Percentiles rank a stretch among this genome's conserved stretches.
phyloP scores from a whole-genome alignment of 495 filamentous ascomycete species.

The Tuber melanosporum region DNA sequence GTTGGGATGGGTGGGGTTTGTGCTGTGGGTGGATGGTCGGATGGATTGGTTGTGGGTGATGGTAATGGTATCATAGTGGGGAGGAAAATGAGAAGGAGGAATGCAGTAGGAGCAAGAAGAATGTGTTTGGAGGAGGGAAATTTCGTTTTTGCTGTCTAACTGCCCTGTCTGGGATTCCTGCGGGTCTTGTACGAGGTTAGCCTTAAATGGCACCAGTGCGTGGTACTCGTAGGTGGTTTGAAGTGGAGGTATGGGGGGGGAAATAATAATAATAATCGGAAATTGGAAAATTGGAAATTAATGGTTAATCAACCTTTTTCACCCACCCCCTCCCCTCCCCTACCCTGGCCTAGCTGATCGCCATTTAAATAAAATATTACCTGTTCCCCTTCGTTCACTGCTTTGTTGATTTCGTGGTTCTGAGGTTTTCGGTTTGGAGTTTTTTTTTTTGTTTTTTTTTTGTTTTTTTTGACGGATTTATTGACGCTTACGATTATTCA shows the following conservation, averaged over 20 bases:
- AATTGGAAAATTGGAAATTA: not conserved
- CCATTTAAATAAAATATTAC: conserved; percentile 1
- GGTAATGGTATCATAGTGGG: not conserved
- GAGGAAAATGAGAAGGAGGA: not conserved
- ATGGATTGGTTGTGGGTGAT: not conserved
- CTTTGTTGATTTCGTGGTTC: not conserved
- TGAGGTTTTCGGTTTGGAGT: not conserved
- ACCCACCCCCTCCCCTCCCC: not conserved
- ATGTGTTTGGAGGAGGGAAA: not conserved
- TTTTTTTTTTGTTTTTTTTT: not conserved
- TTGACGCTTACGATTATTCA: not conserved
- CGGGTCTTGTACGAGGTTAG: not conserved
- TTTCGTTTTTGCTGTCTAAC: not conserved
- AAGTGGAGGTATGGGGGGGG: not conserved
- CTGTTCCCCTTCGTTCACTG: not conserved
- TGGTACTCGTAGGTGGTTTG: not conserved
- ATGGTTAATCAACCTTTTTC: not conserved
- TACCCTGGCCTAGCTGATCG: not conserved
- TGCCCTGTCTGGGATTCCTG: not conserved
- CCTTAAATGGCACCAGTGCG: not conserved
- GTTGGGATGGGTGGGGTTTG: not conserved
- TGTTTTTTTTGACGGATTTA: not conserved
- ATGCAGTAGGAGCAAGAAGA: not conserved
- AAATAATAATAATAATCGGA: not conserved
- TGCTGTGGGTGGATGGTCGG: not conserved